phyloP scores from a whole-genome alignment of 2,329 filamentous ascomycete species.

The Furcasterigmium sp. region DNA sequence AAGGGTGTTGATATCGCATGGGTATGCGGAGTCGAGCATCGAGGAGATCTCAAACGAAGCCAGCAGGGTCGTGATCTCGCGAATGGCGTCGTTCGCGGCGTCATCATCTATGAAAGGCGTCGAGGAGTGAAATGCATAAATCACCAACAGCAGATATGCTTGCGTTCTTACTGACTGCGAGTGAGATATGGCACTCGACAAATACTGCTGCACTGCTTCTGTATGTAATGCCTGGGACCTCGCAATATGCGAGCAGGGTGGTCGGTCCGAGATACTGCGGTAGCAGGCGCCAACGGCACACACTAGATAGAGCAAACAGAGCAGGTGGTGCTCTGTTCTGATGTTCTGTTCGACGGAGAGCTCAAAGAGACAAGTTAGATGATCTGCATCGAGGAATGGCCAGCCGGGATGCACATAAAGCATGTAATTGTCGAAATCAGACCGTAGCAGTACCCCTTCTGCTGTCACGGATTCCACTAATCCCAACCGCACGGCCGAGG shows the following conservation, averaged over 20 bases:
- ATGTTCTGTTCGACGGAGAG: neutral
- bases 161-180: neutral
- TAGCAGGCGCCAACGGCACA: conserved; percentile 1
- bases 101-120: neutral
- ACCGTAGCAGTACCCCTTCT: neutral
- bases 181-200: neutral
- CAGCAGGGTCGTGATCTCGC: neutral
- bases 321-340: neutral
- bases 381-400: neutral
- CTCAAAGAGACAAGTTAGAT: neutral
- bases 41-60: neutral
- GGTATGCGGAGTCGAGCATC: neutral
- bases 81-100: neutral
- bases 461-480: too few relatives aligned
- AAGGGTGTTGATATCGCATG: neutral
- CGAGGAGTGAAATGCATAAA: neutral
- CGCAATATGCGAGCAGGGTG: neutral
- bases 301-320: conserved; percentile 1
- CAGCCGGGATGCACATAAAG: conserved; percentile 3
- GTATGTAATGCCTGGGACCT: neutral
- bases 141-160: neutral
- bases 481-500: neutral
- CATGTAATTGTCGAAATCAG: conserved; percentile 3
- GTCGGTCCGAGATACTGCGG: neutral
- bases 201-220: neutral